Conservation (phyloP, 2,329 filamentous ascomycete species). For the Sclerotinia nivalis region DNA sequence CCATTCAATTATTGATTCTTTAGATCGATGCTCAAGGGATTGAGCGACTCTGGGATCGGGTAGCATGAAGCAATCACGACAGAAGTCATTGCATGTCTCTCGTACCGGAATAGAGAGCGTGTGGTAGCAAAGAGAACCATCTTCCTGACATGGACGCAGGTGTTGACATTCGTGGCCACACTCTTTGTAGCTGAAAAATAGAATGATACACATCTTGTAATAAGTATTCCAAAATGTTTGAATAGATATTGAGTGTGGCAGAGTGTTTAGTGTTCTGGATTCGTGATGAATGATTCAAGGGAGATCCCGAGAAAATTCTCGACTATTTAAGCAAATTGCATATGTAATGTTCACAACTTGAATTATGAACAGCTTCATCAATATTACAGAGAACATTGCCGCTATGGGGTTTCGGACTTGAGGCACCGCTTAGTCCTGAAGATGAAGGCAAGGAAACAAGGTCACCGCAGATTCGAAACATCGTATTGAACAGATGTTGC, state of each 20-base stretch:
- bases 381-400: background rate
- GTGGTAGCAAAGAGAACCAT: background rate
- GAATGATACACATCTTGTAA: background rate
- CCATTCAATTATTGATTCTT: background rate
- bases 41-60: background rate
- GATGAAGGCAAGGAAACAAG: background rate
- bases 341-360: background rate
- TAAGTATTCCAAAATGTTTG: background rate
- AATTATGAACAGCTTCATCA: background rate
- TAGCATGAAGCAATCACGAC: background rate
- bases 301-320: background rate
- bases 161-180: background rate
- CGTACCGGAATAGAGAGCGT: too few species aligned
- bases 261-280: background rate
- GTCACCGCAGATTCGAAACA: background rate
- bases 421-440: too few species aligned
- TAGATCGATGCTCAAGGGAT: accelerated
- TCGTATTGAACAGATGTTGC: background rate
- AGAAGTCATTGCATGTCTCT: background rate
- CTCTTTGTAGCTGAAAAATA: accelerated
- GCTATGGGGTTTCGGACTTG: too few species aligned
- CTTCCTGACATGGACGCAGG: background rate
- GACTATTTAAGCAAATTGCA: background rate
- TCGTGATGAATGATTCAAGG: too few species aligned
- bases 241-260: background rate